Conservation (phyloP, 441 rosid genomes). For the Theobroma grandiflorum region DNA sequence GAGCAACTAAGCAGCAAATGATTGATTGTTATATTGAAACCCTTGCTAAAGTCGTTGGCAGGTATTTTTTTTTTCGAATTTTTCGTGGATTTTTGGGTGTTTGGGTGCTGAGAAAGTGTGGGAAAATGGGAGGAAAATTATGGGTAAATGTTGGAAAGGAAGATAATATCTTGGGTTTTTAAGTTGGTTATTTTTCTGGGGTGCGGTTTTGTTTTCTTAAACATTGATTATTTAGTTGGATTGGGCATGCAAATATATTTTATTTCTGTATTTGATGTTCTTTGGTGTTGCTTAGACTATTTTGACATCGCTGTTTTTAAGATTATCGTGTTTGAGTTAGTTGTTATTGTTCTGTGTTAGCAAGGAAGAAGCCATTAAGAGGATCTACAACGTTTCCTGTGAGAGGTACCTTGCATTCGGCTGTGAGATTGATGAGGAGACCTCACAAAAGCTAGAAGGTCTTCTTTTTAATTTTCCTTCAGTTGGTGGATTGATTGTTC, state of each 20-base stretch:
- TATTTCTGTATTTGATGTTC: neutral
- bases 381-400: slow-evolving; percentile 91
- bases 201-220: neutral
- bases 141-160: slow-evolving; percentile 1
- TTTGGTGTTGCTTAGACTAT: neutral
- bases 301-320: neutral
- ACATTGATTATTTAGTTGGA: neutral
- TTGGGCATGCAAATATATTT: neutral
- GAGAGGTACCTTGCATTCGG: slow-evolving; percentile 97
- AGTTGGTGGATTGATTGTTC: neutral
- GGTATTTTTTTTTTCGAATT: slow-evolving; percentile 40
- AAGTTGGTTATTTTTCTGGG: neutral
- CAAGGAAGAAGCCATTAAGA: slow-evolving; percentile 89
- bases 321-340: neutral
- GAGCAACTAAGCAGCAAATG: slow-evolving; percentile 90
- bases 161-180: neutral
- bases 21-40: slow-evolving; percentile 88
- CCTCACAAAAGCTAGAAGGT: slow-evolving; percentile 94
- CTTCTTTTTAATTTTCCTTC: neutral
- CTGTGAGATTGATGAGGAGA: slow-evolving; percentile 95
- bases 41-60: slow-evolving; percentile 78
- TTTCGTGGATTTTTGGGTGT: neutral
- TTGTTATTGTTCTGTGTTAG: slow-evolving; percentile 34
- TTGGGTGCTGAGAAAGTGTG: neutral
- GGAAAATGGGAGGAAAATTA: neutral